Base-by-base conservation (phyloP, 345 rosid species). In the Hirschfeldia incana region DNA sequence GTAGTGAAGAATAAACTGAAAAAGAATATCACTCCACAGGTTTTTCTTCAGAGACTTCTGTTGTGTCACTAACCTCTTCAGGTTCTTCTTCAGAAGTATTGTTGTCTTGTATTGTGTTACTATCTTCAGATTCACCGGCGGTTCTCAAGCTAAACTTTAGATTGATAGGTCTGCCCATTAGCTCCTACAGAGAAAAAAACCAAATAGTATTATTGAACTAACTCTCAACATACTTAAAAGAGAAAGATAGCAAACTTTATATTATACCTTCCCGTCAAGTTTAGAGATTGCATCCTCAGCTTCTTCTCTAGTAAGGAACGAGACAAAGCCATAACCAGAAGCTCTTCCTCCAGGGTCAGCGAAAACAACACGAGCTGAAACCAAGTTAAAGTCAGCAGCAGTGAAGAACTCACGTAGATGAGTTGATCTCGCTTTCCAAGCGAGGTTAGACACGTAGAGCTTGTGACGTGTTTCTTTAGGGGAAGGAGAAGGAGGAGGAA, bases 321-420 rank as follows among this genome's bases (percentile, higher is more conserved):
- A 92, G 66, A 95, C 96, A 84, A 91, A 95, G 58, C 97, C 98
- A 70, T 91, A 93, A 3, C 98, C 98, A 0, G 92, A 87, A 82
- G 98, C 86, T 81, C 83, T 85, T 66, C 97, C 91, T 33, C 82
- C 46, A 72, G 91, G 83, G 69, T 79, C 80, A 5, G 87, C 87
- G 67, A 92, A 95, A 61, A 92, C 86, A 72, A 95, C 93, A 57
- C 89, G 85, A 37, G 89, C 80, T 13, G 98, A 88, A 36, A 91
- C 85, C 1, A 89, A 88, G 46, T 83, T 86, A 76, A 86, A 87
- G 72, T 85, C 80, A 46, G 83, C 87, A 55, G 83, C 86, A 0
- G 88, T 80, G 82, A 95, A 89, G 74, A 93, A 83, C 73, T 93
- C 96, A 78, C 89, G 87, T 70, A 93, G 92, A 80, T 93, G 90